Base-by-base conservation (phyloP, 106 monocot genomes). In the Dioscorea zingiberensis region DNA sequence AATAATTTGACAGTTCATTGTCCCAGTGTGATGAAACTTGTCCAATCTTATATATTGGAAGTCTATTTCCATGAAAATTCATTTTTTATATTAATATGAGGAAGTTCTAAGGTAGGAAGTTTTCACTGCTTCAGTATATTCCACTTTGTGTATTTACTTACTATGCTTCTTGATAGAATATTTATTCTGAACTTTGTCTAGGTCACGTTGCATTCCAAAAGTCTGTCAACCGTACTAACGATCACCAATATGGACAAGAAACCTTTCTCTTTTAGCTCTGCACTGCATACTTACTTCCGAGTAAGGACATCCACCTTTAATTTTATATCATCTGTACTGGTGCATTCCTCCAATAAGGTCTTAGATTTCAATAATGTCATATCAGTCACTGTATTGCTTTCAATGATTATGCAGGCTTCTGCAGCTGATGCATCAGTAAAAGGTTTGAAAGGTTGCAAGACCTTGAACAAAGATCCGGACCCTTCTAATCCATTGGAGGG, bases 391-490 rank as follows among this genome's bases (percentile, higher is more conserved):
- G 14, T 13, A 64, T 1, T 1, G 17, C 49, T 64, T 66, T 23
- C 21, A 55, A 14, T 64, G 47, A 38, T 74, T 64, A 16, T 64
- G 55, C 82, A 93, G 98, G 98, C 98, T 66, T 85, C 92, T 55
- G 74, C 78, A 46, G 38, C 82, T 44, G 84, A 73, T 57, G 81
- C 73, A 72, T 68, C 69, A 65, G 93, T 98, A 7, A 89, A 87
- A 84, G 98, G 98, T 48, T 74, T 98, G 4, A 83, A 89, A 73
- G 81, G 84, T 21, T 93, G 98, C 74, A 87, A 77, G 71, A 87
- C 84, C 32, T 71, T 98, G 62, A 98, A 93, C 76, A 98, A 98
- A 64, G 86, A 83, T 76, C 92, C 98, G 25, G 93, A 98, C 74
- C 98, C 98, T 68, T 30, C 74, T 64, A 93, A 89, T 72, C 98